Percentiles rank a stretch among this genome's conserved stretches.
Evolutionary conservation across 2,329 filamentous ascomycete genomes (phyloP).

Genomic region (Orbilia ellipsospora): DNA sequence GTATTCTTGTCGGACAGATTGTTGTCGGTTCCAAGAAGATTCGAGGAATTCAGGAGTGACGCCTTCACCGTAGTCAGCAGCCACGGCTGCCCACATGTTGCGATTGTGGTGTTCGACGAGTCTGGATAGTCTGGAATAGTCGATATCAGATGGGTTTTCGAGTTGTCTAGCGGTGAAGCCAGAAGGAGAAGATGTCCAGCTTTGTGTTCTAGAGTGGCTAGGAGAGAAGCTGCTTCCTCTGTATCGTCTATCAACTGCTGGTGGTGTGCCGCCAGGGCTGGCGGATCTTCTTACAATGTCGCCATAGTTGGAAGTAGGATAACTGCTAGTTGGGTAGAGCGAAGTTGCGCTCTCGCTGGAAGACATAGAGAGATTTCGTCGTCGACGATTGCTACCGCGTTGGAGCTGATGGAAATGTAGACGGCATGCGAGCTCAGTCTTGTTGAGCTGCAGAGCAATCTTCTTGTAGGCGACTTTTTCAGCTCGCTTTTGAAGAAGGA

Average conservation of each 20-base stretch:
- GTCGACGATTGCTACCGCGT: slow-evolving; percentile 82
- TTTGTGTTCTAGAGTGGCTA: slow-evolving; percentile 64
- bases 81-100: slow-evolving; percentile 78
- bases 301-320: slow-evolving; percentile 66
- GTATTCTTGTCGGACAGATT: slow-evolving; percentile 35
- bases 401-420: slow-evolving; percentile 88
- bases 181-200: slow-evolving; percentile 57
- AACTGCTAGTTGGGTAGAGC: slow-evolving; percentile 67
- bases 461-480: slow-evolving; percentile 94
- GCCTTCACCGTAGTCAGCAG: slow-evolving; percentile 75
- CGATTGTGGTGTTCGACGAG: slow-evolving; percentile 77
- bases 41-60: slow-evolving; percentile 73
- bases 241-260: slow-evolving; percentile 64
- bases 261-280: slow-evolving; percentile 62
- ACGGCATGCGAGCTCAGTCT: slow-evolving; percentile 87
- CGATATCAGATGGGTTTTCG: slow-evolving; percentile 65
- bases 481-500: slow-evolving; percentile 82
- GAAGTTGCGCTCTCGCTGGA: slow-evolving; percentile 68
- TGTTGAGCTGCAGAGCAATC: slow-evolving; percentile 84
- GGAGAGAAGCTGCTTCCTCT: slow-evolving; percentile 62
- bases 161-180: slow-evolving; percentile 56
- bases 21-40: slow-evolving; percentile 73
- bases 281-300: slow-evolving; percentile 58
- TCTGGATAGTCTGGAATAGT: slow-evolving; percentile 72
- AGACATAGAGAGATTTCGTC: slow-evolving; percentile 77